phyloP scores from a whole-genome alignment of 1,284 basidiomycete genomes.

The Schizophyllum amplum region DNA sequence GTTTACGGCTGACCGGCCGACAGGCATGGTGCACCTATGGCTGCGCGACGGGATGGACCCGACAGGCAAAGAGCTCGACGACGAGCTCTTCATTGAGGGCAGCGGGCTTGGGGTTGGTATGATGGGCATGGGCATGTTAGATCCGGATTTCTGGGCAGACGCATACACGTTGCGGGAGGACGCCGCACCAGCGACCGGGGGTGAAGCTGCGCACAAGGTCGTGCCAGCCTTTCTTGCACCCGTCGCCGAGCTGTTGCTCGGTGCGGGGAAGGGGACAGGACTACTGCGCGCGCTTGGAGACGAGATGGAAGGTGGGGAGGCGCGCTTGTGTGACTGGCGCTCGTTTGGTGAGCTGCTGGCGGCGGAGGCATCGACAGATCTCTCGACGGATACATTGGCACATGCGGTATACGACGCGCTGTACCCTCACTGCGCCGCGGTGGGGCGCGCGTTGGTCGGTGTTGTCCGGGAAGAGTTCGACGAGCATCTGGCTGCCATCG shows the following conservation, averaged over 20 bases:
- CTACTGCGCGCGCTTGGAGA: constrained; percentile 44
- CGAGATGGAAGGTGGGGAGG: constrained; percentile 16
- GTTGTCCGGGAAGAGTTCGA: constrained; percentile 63
- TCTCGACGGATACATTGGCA: constrained; percentile 54
- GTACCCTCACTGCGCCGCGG: constrained; percentile 46
- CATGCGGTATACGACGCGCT: constrained; percentile 55
- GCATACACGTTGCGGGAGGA: constrained; percentile 49
- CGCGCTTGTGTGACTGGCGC: constrained; percentile 23
- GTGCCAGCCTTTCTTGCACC: constrained; percentile 56
- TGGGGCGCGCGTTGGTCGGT: constrained; percentile 47
- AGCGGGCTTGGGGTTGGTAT: constrained; percentile 49
- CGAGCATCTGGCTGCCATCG: constrained; percentile 62
- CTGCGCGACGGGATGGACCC: constrained; percentile 58
- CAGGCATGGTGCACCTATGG: constrained; percentile 60
- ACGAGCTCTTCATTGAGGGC: constrained; percentile 78
- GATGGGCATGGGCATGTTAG: constrained; percentile 39
- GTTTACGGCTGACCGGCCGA: background rate
- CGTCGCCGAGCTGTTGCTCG: constrained; percentile 50
- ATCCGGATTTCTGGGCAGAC: constrained; percentile 76
- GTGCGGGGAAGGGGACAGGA: constrained; percentile 75
- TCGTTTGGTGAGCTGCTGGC: constrained; percentile 25
- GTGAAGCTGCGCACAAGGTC: constrained; percentile 23
- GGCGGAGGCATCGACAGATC: constrained; percentile 19
- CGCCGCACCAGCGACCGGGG: constrained; percentile 18
- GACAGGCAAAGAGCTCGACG: constrained; percentile 35